phyloP scores from a whole-genome alignment of 2,329 filamentous ascomycete genomes.

The Blastomyces percursus region DNA sequence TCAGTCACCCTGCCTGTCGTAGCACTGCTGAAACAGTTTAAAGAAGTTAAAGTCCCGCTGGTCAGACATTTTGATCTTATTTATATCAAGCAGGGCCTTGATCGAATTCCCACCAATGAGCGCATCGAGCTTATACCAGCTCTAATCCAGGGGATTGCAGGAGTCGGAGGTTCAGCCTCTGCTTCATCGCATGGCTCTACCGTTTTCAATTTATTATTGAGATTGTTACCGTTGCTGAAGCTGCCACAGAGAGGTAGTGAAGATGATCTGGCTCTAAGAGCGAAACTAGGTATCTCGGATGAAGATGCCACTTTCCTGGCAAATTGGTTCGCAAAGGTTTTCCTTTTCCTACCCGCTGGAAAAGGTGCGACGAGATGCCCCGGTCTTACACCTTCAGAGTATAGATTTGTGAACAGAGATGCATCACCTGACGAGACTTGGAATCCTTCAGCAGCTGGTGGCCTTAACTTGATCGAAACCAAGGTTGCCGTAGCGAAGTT shows the following conservation, averaged over 20 bases:
- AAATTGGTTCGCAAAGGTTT: conserved; percentile 62
- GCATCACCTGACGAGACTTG: conserved; percentile 41
- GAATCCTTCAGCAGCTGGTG: conserved; percentile 48
- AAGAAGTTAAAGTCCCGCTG: conserved; percentile 59
- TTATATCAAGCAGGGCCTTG: conserved; percentile 77
- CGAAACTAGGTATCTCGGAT: conserved; percentile 54
- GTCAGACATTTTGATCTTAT: conserved; percentile 80
- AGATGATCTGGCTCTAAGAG: conserved; percentile 61
- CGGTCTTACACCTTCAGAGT: conserved; percentile 55
- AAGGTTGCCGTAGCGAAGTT: conserved; percentile 61
- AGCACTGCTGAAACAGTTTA: conserved; percentile 82
- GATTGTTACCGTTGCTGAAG: conserved; percentile 55
- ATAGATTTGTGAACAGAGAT: conserved; percentile 58
- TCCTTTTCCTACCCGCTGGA: conserved; percentile 53
- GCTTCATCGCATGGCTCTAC: conserved; percentile 47
- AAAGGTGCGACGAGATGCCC: conserved; percentile 39
- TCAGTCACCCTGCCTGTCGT: conserved; percentile 70
- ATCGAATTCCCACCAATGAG: conserved; percentile 49
- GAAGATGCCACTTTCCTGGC: conserved; percentile 66
- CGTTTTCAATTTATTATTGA: conserved; percentile 73
- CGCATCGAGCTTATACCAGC: conserved; percentile 62
- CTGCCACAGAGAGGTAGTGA: conserved; percentile 66
- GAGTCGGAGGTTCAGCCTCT: conserved; percentile 7
- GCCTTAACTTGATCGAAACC: conserved; percentile 56
- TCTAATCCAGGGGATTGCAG: conserved; percentile 52